Evolutionary conservation across 345 rosid species (phyloP), one percentile per base, ranked within the genome.

Genomic region (Populus davidiana): DNA sequence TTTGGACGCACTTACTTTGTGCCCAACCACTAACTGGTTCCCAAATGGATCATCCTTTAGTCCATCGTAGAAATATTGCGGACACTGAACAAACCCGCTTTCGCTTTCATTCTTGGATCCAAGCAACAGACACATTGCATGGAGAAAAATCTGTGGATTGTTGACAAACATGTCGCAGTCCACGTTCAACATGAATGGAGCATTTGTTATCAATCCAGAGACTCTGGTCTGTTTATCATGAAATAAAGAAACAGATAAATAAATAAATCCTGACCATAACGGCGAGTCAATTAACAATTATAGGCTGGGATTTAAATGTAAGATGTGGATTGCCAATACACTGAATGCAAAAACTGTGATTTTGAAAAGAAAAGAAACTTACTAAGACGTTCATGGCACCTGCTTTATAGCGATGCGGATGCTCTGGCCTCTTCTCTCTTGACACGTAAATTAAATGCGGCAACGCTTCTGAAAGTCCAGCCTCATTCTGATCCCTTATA

Each of bases 351-450:
- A 5, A 33, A 33, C 5, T 33, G 36, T 4, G 36, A 33, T 33
- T 33, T 8, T 39, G 41, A 6, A 38, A 38, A 38, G 2, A 23
- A 44, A 31, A 23, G 63, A 56, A 6, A 76, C 83, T 78, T 82
- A 91, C 97, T 27, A 91, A 79, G 8, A 86, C 88, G 71, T 94
- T 94, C 98, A 92, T 90, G 62, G 97, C 97, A 27, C 95, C 93
- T 1, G 93, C 94, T 80, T 91, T 94, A 85, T 85, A 87, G 70
- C 87, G 85, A 73, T 94, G 97, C 2, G 83, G 61, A 41, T 87
- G 82, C 68, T 85, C 80, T 25, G 88, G 85, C 21, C 79, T 81
- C 83, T 92, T 91, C 82, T 92, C 96, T 72, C 97, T 83, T 0
- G 98, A 87, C 41, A 92, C 69, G 74, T 91, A 92, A 5, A 91